A percentile compares a stretch with the other conserved stretches of the same genome.
Evolutionary conservation across 306 rosid genomes (phyloP).

Genomic region (Rosa lucieae): DNA sequence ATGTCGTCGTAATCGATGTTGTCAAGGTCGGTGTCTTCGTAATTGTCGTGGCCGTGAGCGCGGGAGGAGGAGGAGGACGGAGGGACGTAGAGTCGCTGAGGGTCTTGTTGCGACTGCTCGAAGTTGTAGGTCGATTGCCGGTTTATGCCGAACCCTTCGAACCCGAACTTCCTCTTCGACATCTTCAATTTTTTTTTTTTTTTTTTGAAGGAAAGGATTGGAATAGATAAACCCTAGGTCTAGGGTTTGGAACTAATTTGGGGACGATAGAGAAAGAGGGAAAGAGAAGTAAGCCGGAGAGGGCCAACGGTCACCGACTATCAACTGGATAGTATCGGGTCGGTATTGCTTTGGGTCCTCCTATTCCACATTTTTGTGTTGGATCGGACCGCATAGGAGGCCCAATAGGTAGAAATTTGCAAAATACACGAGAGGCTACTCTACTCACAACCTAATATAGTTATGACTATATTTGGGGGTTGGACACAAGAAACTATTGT

Average conservation of each 20-base stretch:
- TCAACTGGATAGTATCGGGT: neutral
- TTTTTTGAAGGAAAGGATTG: neutral
- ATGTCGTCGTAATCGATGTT: constrained; percentile 67
- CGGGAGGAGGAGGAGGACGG: constrained; percentile 59
- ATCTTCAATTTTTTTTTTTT: constrained; percentile 22
- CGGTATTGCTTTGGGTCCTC: neutral
- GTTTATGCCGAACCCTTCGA: constrained; percentile 93
- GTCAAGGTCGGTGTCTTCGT: constrained; percentile 80
- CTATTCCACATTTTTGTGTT: neutral
- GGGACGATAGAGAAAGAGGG: neutral
- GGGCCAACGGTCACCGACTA: neutral
- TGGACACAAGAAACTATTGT: too few relatives aligned
- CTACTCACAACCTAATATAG: too few relatives aligned
- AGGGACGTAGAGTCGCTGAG: constrained; percentile 84
- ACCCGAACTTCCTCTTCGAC: constrained; percentile 93
- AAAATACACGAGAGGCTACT: too few relatives aligned
- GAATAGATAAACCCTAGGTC: constrained; percentile 6
- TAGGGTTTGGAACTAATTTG: neutral
- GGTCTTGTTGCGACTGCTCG: constrained; percentile 76
- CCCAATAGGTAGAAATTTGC: too few relatives aligned
- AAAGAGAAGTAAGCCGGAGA: neutral
- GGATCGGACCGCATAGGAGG: too few relatives aligned
- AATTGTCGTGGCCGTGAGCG: constrained; percentile 63
- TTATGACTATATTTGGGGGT: too few relatives aligned
- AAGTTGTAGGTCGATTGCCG: constrained; percentile 82